A percentile compares a stretch with the other conserved stretches of the same genome.
Conservation (phyloP, 768 basidiomycete species). For the Strobilomyces echinocephalus region DNA sequence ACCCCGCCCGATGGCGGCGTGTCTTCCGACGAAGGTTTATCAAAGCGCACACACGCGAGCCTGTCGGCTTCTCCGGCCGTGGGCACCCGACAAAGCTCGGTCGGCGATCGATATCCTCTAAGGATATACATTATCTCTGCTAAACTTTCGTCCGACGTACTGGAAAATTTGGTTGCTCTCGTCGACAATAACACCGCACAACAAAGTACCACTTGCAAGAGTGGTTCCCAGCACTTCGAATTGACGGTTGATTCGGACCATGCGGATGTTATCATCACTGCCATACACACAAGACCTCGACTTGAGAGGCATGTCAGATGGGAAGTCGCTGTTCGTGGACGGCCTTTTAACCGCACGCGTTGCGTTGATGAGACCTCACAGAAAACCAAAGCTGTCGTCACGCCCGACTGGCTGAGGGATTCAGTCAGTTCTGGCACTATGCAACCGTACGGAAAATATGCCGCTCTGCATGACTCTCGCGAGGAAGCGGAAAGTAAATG, state of each 20-base stretch:
- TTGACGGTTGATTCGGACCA: conserved; percentile 39
- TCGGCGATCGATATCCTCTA: conserved; percentile 6
- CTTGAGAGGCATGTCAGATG: conserved; percentile 67
- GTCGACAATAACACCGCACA: conserved; percentile 13
- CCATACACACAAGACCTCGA: conserved; percentile 59
- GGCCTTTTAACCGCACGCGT: neutral
- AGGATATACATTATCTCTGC: conserved; percentile 31
- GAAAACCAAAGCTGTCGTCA: conserved; percentile 65
- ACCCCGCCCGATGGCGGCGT: neutral
- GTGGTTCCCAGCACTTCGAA: conserved; percentile 22
- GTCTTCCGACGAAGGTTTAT: conserved; percentile 2
- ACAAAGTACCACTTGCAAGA: neutral
- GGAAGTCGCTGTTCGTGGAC: conserved; percentile 54
- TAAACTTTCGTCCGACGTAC: conserved; percentile 23
- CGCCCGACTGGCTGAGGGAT: conserved; percentile 65
- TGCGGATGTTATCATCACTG: conserved; percentile 65
- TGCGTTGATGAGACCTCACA: conserved; percentile 23
- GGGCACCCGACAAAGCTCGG: conserved; percentile 3
- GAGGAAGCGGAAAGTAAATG: conserved; percentile 44
- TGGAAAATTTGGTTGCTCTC: conserved; percentile 26
- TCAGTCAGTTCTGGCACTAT: conserved; percentile 42
- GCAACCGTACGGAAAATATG: conserved; percentile 52
- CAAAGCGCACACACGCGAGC: conserved; percentile 7
- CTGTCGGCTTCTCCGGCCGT: conserved; percentile 2
- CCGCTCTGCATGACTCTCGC: conserved; percentile 49